Base-by-base conservation (phyloP, 2,329 filamentous ascomycete genomes). In the Penicillium sp. region DNA sequence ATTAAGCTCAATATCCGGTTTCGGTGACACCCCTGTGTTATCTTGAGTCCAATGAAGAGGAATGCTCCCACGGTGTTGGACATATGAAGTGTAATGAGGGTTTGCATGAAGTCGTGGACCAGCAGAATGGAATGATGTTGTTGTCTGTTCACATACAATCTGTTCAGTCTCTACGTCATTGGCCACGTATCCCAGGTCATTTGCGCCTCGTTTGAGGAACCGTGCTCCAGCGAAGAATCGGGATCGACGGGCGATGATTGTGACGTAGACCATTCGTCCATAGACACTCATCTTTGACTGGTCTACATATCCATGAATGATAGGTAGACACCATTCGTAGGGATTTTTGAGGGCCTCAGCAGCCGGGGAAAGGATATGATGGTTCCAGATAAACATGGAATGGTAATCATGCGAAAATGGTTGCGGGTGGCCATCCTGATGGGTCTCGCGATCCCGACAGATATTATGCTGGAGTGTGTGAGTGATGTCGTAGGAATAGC, bases 101-200 rank as follows among this genome's bases (percentile, higher is more conserved):
- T 89, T 97, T 5, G 91, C 87, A 70, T 91, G 97, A 11, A 96
- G 82, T 46, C 85, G 85, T 3, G 89, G 90, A 0, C 91, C 93
- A 5, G 94, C 91, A 3, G 90, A 88, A 75, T 99, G 94, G 65
- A 99, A 97, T 0, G 94, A 97, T 0, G 94, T 99, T 0, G 91
- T 97, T 48, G 93, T 79, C 65, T 91, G 90, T 70, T 99, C 94
- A 0, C 92, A 94, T 5, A 99, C 92, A 57, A 99, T 97, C 72
- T 99, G 94, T 74, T 99, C 94, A 0, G 94, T 97, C 75, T 99
- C 95, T 25, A 99, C 94, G 73, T 99, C 95, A 69, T 99, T 99
- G 50, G 94, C 95, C 52, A 99, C 94, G 70, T 96, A 96, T 14
- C 94, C 93, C 54, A 92, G 73, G 71, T 99, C 94, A 67, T 99